These are phyloP conservation scores for Cyclotella distinguenda DNA, from an alignment of 108 stramenopile genomes.

Conservation along the genomic window DNA sequence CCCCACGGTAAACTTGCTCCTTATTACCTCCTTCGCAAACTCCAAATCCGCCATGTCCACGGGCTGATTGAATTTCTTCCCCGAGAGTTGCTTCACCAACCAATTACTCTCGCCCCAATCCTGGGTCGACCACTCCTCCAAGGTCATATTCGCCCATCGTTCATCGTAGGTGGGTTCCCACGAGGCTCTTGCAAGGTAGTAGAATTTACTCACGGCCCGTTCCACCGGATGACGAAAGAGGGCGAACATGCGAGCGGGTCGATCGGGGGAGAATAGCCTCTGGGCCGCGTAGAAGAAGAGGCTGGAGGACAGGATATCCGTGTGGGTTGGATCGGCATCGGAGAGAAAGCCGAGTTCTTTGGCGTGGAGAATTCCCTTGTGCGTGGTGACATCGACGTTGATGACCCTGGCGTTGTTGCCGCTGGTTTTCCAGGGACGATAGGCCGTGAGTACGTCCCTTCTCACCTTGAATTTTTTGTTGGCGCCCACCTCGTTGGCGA, in stretches of 20 bases:
- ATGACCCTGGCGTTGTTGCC: conserved; percentile 40
- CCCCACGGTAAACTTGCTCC: conserved; percentile 46
- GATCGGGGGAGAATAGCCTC: conserved; percentile 28
- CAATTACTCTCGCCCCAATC: conserved; percentile 49
- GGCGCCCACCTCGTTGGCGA: conserved; percentile 38
- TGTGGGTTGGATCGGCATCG: conserved; percentile 2
- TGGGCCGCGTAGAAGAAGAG: conserved; percentile 33
- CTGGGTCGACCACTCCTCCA: conserved; percentile 42
- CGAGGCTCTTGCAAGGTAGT: conserved; percentile 24
- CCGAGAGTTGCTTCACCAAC: conserved; percentile 37
- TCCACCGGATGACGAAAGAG: conserved; percentile 52
- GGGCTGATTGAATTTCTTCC: conserved; percentile 10
- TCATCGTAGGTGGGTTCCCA: conserved; percentile 52
- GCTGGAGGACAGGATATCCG: conserved; percentile 29
- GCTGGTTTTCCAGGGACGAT: conserved; percentile 26
- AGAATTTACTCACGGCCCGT: conserved; percentile 42
- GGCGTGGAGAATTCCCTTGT: conserved; percentile 43
- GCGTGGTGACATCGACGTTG: conserved; percentile 49
- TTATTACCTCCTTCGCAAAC: conserved; percentile 49
- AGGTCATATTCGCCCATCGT: conserved; percentile 37
- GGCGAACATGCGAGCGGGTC: conserved; percentile 36
- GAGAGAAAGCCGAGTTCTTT: conserved; percentile 30
- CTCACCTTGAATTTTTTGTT: conserved; percentile 5
- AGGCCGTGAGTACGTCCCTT: neutral
- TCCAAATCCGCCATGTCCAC: conserved; percentile 38